phyloP scores from a whole-genome alignment of 768 basidiomycete genomes.

The Rhodotorula diobovata region DNA sequence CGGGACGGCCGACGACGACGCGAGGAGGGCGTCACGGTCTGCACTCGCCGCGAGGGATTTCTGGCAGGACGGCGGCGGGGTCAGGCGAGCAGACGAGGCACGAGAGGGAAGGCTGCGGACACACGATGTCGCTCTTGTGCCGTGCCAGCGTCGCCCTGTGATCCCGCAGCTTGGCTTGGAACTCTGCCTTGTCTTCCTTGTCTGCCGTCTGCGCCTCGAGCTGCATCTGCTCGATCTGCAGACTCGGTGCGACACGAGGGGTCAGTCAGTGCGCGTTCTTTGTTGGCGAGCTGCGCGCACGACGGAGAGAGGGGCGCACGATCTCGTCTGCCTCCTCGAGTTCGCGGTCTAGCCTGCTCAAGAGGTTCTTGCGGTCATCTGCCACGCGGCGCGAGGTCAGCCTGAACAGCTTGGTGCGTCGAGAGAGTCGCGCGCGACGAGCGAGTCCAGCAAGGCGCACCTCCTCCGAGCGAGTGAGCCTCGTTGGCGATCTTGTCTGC shows the following conservation, averaged over 20 bases:
- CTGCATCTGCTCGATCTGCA: constrained; percentile 96
- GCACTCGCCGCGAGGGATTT: constrained; percentile 67
- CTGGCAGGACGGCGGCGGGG: constrained; percentile 40
- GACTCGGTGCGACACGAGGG: constrained; percentile 5
- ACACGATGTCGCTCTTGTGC: constrained; percentile 65
- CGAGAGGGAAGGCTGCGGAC: constrained; percentile 29
- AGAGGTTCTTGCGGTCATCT: constrained; percentile 76
- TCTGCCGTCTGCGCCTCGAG: constrained; percentile 92
- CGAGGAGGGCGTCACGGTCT: constrained; percentile 73
- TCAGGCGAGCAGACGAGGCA: too few relatives aligned
- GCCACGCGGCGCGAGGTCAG: not conserved
- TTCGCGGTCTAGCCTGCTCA: constrained; percentile 86
- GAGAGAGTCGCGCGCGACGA: not conserved
- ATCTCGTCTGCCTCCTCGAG: constrained; percentile 92
- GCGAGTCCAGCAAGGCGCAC: constrained; percentile 54
- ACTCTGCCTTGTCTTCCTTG: constrained; percentile 65
- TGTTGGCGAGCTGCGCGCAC: too few relatives aligned
- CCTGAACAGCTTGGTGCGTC: not conserved
- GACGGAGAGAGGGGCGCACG: constrained; percentile 52
- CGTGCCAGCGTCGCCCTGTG: constrained; percentile 70
- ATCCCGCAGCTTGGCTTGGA: constrained; percentile 66
- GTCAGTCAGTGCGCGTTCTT: not conserved
- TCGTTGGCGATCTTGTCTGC: constrained; percentile 71
- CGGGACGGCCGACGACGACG: constrained; percentile 44
- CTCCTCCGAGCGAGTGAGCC: constrained; percentile 62